Conservation (phyloP, 805 yeast species). For the Saccharomycopsis vini region DNA sequence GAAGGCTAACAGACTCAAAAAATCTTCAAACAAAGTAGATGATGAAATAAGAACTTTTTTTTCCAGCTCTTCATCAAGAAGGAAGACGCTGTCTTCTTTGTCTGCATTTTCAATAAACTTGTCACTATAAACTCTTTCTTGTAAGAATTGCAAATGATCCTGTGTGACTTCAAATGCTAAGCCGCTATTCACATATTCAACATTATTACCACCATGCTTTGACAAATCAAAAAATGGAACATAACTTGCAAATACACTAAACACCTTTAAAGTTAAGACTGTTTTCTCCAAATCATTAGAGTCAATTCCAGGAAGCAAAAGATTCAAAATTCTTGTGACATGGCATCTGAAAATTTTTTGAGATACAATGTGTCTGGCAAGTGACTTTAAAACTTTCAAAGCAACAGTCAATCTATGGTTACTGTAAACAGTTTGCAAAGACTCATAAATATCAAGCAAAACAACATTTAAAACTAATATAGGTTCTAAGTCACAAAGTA, state of each 20-base stretch:
- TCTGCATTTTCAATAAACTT: slow-evolving; percentile 21
- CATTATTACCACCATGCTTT: slow-evolving; percentile 28
- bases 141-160: slow-evolving; percentile 51
- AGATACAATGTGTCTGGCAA: slow-evolving; percentile 58
- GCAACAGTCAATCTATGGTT: slow-evolving; percentile 76
- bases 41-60: slow-evolving; percentile 60
- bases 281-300: slow-evolving; percentile 78
- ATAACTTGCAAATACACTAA: slow-evolving; percentile 61
- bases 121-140: slow-evolving; percentile 31
- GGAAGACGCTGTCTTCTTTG: slow-evolving; percentile 24
- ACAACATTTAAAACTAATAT: slow-evolving; percentile 42
- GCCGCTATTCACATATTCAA: slow-evolving; percentile 23
- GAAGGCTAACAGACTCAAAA: slow-evolving; percentile 47
- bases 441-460: slow-evolving; percentile 67
- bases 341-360: slow-evolving; percentile 67
- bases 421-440: slow-evolving; percentile 54
- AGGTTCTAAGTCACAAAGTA: slow-evolving; percentile 59
- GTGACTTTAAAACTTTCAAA: slow-evolving; percentile 52
- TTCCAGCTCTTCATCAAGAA: slow-evolving; percentile 37
- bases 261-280: slow-evolving; percentile 52
- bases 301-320: slow-evolving; percentile 76
- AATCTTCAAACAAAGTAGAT: slow-evolving; percentile 56
- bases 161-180: slow-evolving; percentile 50
- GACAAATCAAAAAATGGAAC: slow-evolving; percentile 63
- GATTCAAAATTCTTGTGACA: slow-evolving; percentile 59